Percentiles rank a stretch among this genome's conserved stretches.
phyloP scores from a whole-genome alignment of 2,329 filamentous ascomycete species.

The Coleophoma crateriformis region DNA sequence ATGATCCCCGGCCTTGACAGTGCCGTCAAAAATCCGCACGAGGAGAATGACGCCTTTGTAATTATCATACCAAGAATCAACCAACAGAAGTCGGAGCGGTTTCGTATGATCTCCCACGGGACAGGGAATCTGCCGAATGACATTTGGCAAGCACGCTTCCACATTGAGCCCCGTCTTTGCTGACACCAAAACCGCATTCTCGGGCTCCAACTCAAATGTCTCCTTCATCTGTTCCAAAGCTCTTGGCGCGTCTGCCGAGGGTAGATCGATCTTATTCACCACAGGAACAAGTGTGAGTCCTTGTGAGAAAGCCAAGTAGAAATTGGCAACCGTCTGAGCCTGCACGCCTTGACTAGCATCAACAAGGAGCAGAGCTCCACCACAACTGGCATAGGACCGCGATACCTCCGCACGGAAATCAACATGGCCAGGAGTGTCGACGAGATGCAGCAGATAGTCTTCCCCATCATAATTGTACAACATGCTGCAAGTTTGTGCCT shows the following conservation, averaged over 20 bases:
- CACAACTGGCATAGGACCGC: slow-evolving; percentile 91
- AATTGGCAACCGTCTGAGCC: slow-evolving; percentile 97
- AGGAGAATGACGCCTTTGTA: slow-evolving; percentile 92
- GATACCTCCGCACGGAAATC: slow-evolving; percentile 97
- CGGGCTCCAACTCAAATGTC: slow-evolving; percentile 81
- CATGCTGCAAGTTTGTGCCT: slow-evolving; percentile 98
- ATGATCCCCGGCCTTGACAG: slow-evolving; percentile 74
- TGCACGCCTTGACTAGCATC: slow-evolving; percentile 96
- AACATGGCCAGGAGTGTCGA: slow-evolving; percentile 96
- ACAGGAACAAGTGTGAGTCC: slow-evolving; percentile 83
- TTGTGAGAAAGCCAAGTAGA: slow-evolving; percentile 94
- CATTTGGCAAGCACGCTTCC: slow-evolving; percentile 71
- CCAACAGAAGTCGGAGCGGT: slow-evolving; percentile 77
- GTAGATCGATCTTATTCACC: slow-evolving; percentile 94
- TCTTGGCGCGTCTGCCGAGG: slow-evolving; percentile 78
- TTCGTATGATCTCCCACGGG: slow-evolving; percentile 68
- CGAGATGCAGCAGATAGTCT: slow-evolving; percentile 90
- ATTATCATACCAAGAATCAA: slow-evolving; percentile 97
- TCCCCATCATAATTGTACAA: slow-evolving; percentile 80
- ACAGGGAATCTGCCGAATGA: slow-evolving; percentile 78
- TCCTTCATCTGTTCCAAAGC: slow-evolving; percentile 81
- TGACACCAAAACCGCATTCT: slow-evolving; percentile 72
- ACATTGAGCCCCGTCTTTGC: slow-evolving; percentile 94
- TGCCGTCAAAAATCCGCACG: slow-evolving; percentile 86
- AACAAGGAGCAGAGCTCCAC: slow-evolving; percentile 84